Evolutionary conservation across 257 asterid genomes (phyloP).

Genomic region (Nyctanthes arbortristis): DNA sequence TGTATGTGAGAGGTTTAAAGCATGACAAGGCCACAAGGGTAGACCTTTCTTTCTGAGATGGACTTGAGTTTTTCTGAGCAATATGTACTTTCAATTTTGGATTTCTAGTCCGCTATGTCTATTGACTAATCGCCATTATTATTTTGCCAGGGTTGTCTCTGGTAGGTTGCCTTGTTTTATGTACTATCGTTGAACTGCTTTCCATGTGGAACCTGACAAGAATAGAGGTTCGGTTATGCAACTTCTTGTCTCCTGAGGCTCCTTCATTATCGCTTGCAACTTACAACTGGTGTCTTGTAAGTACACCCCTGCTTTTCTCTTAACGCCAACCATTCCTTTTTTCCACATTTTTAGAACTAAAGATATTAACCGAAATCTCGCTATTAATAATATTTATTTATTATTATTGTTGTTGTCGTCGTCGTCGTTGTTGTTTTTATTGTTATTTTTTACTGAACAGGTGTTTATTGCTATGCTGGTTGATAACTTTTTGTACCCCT

Average conservation of each 20-base stretch:
- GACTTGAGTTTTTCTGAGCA: background rate
- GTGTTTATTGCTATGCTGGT: constrained; percentile 94
- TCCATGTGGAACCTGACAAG: constrained; percentile 99
- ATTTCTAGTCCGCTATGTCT: background rate
- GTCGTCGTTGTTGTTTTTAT: constrained; percentile 21
- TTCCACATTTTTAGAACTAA: background rate
- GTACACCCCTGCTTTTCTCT: constrained; percentile 30
- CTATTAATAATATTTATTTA: too few species aligned
- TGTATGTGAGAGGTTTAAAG: too few species aligned
- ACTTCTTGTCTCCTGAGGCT: constrained; percentile 92
- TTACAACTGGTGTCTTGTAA: constrained; percentile 96
- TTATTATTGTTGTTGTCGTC: too few species aligned
- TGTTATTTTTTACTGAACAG: constrained; percentile 47
- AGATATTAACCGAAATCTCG: too few species aligned
- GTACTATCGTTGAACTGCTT: constrained; percentile 77
- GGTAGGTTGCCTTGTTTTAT: constrained; percentile 54
- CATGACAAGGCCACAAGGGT: background rate
- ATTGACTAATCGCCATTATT: constrained; percentile 10
- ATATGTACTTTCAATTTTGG: background rate
- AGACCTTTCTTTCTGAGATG: constrained; percentile 22
- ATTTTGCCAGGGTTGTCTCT: constrained; percentile 61
- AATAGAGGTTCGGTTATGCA: constrained; percentile 92
- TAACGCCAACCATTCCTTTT: background rate
- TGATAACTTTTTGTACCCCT: constrained; percentile 86
- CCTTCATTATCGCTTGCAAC: constrained; percentile 84